Percentiles rank a stretch among this genome's conserved stretches.
These are phyloP conservation scores for Syzygium oleosum DNA, from an alignment of 345 rosid genomes.

Conservation along the genomic window DNA sequence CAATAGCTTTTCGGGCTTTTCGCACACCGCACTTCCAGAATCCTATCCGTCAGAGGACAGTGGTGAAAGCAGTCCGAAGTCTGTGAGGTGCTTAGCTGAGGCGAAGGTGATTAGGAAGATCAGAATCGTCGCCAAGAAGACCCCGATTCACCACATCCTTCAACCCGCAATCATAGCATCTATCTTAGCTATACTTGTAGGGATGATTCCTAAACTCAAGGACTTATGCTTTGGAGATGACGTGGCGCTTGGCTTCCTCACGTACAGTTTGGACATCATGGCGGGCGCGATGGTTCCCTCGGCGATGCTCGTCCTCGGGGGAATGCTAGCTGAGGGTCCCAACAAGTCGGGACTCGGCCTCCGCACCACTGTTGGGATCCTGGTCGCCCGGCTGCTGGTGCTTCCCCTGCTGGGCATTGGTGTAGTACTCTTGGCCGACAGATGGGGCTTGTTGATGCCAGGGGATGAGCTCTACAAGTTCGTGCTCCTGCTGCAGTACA, in stretches of 20 bases:
- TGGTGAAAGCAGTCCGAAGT: constrained; percentile 43
- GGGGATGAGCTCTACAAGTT: constrained; percentile 22
- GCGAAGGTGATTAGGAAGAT: constrained; percentile 84
- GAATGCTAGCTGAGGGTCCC: constrained; percentile 70
- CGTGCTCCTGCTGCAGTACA: constrained; percentile 33
- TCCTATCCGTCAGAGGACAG: constrained; percentile 20
- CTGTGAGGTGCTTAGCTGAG: constrained; percentile 69
- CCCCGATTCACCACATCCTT: constrained; percentile 79
- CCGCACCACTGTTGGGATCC: constrained; percentile 30
- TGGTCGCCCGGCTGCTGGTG: constrained; percentile 28
- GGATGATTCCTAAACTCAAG: constrained; percentile 67
- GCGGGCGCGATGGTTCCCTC: constrained; percentile 97
- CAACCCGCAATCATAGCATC: constrained; percentile 95
- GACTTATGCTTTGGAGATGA: constrained; percentile 60
- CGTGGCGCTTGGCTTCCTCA: constrained; percentile 69
- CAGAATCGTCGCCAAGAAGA: constrained; percentile 74
- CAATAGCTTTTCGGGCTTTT: constrained; percentile 36
- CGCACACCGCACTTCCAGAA: constrained; percentile 46
- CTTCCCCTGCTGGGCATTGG: constrained; percentile 34
- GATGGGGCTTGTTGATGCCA: constrained; percentile 10
- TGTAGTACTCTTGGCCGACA: constrained; percentile 17
- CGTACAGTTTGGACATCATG: constrained; percentile 74
- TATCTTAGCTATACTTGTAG: constrained; percentile 60
- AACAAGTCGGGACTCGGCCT: constrained; percentile 25
- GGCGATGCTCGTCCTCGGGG: constrained; percentile 92